Conservation (phyloP, 495 filamentous ascomycete species). For the Staphylotrichum longicolle region DNA sequence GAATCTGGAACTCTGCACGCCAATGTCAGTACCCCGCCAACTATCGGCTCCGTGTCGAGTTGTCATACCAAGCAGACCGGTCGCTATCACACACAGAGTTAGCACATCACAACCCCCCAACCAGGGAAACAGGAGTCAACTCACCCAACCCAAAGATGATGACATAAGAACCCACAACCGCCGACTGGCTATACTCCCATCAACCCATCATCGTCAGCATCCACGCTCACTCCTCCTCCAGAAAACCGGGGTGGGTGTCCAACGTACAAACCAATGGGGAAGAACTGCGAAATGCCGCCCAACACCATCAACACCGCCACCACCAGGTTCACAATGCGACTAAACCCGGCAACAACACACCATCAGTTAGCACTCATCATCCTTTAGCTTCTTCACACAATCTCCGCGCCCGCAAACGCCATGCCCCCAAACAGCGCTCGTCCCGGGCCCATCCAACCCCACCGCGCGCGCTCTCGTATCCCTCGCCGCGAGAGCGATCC, state of each 20-base stretch:
- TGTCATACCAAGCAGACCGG: conserved; percentile 51
- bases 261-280: conserved; percentile 56
- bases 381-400: no score
- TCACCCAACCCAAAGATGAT: conserved; percentile 86
- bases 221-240: background rate
- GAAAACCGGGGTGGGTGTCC: conserved; percentile 17
- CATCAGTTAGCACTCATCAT: no score
- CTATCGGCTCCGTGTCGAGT: background rate
- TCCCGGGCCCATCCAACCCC: no score
- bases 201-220: conserved; percentile 10
- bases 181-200: conserved; percentile 48
- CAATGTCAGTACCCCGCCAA: conserved; percentile 16
- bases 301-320: conserved; percentile 86
- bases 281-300: conserved; percentile 89
- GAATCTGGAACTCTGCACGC: conserved; percentile 79
- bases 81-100: conserved; percentile 41
- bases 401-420: no score
- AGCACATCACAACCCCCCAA: conserved; percentile 11
- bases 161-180: conserved; percentile 81
- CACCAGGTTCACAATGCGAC: conserved; percentile 89
- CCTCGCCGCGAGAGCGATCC: no score
- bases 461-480: no score
- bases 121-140: conserved; percentile 28
- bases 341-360: conserved; percentile 35
- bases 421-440: no score